Conservation (phyloP, 108 stramenopile genomes). For the Skeletonema grethae region DNA sequence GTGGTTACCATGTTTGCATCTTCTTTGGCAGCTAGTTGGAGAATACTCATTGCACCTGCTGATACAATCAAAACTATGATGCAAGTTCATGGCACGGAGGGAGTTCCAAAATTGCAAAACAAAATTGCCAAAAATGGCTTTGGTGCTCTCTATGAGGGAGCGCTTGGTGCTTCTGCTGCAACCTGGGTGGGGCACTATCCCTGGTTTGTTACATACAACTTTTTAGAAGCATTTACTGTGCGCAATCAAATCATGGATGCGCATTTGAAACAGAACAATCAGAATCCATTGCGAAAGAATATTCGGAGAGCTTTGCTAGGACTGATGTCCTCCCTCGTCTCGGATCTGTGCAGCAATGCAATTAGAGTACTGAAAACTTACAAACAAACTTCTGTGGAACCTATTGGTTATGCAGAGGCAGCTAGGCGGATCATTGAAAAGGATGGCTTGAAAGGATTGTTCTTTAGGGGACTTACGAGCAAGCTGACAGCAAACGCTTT, state of each 20-base stretch:
- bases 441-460: conserved; percentile 45
- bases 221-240: conserved; percentile 64
- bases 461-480: conserved; percentile 53
- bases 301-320: conserved; percentile 64
- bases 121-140: conserved; percentile 68
- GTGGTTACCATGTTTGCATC: conserved; percentile 75
- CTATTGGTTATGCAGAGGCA: conserved; percentile 67
- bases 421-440: conserved; percentile 37
- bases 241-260: conserved; percentile 65
- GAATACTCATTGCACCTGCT: conserved; percentile 83
- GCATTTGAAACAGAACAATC: conserved; percentile 40
- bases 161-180: conserved; percentile 76
- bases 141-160: conserved; percentile 74
- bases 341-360: conserved; percentile 81
- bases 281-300: conserved; percentile 44
- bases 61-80: conserved; percentile 88
- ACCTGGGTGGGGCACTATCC: conserved; percentile 89
- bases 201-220: conserved; percentile 87
- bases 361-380: conserved; percentile 91
- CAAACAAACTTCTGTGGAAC: conserved; percentile 82
- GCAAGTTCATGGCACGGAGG: conserved; percentile 86
- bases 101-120: conserved; percentile 47
- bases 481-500: conserved; percentile 62
- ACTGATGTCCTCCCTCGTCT: conserved; percentile 67
- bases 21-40: conserved; percentile 72